Base-by-base conservation (phyloP, 2,329 filamentous ascomycete species). In the Apiospora aurea region DNA sequence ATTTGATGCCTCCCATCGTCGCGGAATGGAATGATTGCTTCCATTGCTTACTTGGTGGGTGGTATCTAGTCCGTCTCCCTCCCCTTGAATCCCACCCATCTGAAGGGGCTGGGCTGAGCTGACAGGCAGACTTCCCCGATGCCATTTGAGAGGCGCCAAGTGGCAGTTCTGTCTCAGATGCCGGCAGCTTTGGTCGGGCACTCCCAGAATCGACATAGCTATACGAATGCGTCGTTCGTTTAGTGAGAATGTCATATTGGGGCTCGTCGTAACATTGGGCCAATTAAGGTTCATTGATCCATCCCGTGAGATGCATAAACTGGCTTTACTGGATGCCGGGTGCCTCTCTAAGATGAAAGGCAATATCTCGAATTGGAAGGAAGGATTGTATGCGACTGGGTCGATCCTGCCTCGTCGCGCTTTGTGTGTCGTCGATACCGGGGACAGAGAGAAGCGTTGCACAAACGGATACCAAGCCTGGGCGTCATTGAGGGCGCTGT, bases 31-130 rank as follows among this genome's bases (percentile, higher is more conserved):
- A 38, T 41, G 57, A 64, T 14, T 41, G 57, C 34, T 41, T n/a
- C 53, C 38, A 61, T 38, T 64, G 57, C 57, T 64, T 41, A 64
- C 57, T 64, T 41, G 57, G 57, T 64, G 57, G 57, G 57, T 64
- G 18, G 10, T 34, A 64, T 38, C 16, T 61, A 11, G 18, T 38
- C 49, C 26, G 7, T 61, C 53, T 38, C 21, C 6, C 57, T 34
- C 57, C 57, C 57, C 34, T 64, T n/a, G 10, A 64, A 64, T 64
- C 18, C 57, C 57, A 64, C 57, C 18, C 21, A 41, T 18, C 53
- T 10, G 10, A 41, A 10, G 29, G 29, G 53, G 3, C 1, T 2
- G 57, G 57, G 18, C 2, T 34, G 34, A 2, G 57, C 57, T 64
- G 57, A 64, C 57, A 64, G 57, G 57, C 41, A 64, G 57, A n/a